These are phyloP conservation scores for Sarocladiaceae sp. DNA, from an alignment of 2,329 filamentous ascomycete species.

Conservation along the genomic window DNA sequence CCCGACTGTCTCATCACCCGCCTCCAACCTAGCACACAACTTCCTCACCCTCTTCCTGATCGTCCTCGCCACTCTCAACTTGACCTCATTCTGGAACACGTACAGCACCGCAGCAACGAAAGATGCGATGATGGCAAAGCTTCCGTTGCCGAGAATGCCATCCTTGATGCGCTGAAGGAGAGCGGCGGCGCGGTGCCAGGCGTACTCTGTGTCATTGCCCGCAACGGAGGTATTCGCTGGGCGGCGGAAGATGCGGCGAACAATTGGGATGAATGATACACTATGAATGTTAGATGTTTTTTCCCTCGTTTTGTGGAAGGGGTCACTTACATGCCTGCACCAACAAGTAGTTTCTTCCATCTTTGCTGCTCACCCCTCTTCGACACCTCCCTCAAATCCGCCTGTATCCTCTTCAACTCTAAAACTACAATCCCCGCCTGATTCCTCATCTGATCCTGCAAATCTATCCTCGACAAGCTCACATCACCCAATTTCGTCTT, in stretches of 20 bases:
- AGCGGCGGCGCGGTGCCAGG: conserved; percentile 46
- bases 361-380: conserved; percentile 43
- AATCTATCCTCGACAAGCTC: conserved; percentile 26
- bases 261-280: conserved; percentile 46
- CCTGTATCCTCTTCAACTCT: conserved; percentile 40
- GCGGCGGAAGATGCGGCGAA: conserved; percentile 48
- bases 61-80: conserved; percentile 49
- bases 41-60: conserved; percentile 45
- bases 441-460: conserved; percentile 37
- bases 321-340: conserved; percentile 44
- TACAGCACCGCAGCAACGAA: conserved; percentile 55
- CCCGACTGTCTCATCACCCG: conserved; percentile 38
- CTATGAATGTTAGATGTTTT: conserved; percentile 22
- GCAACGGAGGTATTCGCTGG: conserved; percentile 31
- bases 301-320: background rate
- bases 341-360: conserved; percentile 50
- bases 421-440: conserved; percentile 39
- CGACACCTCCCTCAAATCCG: conserved; percentile 38
- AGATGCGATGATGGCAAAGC: conserved; percentile 45
- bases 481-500: conserved; percentile 18
- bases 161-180: conserved; percentile 46
- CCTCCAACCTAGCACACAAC: conserved; percentile 42
- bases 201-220: conserved; percentile 53
- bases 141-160: conserved; percentile 37
- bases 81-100: conserved; percentile 56